phyloP scores from a whole-genome alignment of 1,139 yeast species.

The Geotrichum carabidarum region DNA sequence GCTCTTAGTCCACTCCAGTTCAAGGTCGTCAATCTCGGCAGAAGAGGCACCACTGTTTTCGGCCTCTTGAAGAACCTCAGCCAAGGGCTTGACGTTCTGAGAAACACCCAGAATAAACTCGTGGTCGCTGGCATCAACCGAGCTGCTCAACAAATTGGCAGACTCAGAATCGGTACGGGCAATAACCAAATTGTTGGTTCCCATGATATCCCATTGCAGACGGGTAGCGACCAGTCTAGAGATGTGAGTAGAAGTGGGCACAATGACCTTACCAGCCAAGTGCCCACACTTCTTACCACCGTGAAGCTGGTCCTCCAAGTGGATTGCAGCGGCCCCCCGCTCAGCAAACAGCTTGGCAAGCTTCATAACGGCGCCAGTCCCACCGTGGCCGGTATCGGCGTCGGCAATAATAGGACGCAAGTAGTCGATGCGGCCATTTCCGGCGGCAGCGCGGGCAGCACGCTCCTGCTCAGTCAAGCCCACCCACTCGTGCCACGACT shows the following conservation, averaged over 20 bases:
- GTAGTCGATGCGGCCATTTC: slow-evolving; percentile 44
- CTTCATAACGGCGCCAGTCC: slow-evolving; percentile 58
- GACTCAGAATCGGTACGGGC: slow-evolving; percentile 61
- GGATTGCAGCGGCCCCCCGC: slow-evolving; percentile 61
- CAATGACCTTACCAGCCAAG: slow-evolving; percentile 57
- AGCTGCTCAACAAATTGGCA: slow-evolving; percentile 50
- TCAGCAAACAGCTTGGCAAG: slow-evolving; percentile 60
- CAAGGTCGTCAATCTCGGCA: slow-evolving; percentile 39
- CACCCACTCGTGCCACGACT: slow-evolving; percentile 46
- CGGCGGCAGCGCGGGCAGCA: slow-evolving; percentile 25
- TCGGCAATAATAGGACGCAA: slow-evolving; percentile 61
- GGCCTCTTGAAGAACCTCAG: slow-evolving; percentile 45
- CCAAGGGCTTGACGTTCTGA: slow-evolving; percentile 42
- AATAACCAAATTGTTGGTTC: slow-evolving; percentile 52
- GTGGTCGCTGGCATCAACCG: slow-evolving; percentile 55
- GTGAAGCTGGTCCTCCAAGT: slow-evolving; percentile 58
- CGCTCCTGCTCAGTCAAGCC: slow-evolving; percentile 35
- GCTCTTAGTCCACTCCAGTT: slow-evolving; percentile 45
- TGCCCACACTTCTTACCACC: slow-evolving; percentile 67
- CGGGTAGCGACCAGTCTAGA: slow-evolving; percentile 55
- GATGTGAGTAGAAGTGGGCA: slow-evolving; percentile 56
- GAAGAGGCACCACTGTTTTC: slow-evolving; percentile 41
- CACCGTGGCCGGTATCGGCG: slow-evolving; percentile 69
- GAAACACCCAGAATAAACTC: slow-evolving; percentile 49
- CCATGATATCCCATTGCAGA: slow-evolving; percentile 62